These are phyloP conservation scores for Diaporthe capsici DNA, from an alignment of 2,329 filamentous ascomycete genomes.

Conservation along the genomic window DNA sequence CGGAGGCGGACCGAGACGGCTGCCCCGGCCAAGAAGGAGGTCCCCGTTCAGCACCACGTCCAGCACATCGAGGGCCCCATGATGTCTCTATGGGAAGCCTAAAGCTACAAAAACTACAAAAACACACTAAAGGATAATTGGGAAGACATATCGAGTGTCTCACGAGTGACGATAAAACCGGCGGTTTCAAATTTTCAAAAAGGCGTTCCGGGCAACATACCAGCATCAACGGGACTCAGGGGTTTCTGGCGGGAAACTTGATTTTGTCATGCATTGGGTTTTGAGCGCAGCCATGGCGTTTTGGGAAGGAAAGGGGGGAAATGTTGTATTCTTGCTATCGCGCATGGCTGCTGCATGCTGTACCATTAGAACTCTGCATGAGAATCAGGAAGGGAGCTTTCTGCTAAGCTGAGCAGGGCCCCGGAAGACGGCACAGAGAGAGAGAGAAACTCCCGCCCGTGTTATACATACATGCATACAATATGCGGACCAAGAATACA, in stretches of 20 bases:
- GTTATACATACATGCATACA: not conserved
- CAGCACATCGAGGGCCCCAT: slow-evolving; percentile 38
- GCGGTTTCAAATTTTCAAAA: not conserved
- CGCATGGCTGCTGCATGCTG: slow-evolving; percentile 32
- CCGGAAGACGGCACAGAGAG: not conserved
- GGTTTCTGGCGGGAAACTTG: slow-evolving; percentile 1
- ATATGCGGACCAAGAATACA: slow-evolving; percentile 20
- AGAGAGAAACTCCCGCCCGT: not conserved
- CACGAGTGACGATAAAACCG: slow-evolving; percentile 12
- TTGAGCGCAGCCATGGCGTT: slow-evolving; percentile 27
- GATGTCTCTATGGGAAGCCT: slow-evolving; percentile 40
- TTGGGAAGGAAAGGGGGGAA: not conserved
- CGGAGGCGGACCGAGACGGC: slow-evolving; percentile 27
- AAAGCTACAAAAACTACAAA: not conserved
- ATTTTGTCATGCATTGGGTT: slow-evolving; percentile 29
- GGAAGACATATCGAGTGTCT: not conserved
- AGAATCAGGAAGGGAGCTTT: not conserved
- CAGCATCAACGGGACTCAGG: not conserved
- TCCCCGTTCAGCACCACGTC: slow-evolving; percentile 21
- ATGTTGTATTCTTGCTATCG: slow-evolving; percentile 13
- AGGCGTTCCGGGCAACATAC: slow-evolving; percentile 20
- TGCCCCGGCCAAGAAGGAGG: slow-evolving; percentile 15
- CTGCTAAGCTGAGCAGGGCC: not conserved
- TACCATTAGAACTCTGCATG: slow-evolving; percentile 27
- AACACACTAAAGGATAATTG: not conserved